Conservation (phyloP, 1,284 basidiomycete species). For the Ganoderma lingzhi region DNA sequence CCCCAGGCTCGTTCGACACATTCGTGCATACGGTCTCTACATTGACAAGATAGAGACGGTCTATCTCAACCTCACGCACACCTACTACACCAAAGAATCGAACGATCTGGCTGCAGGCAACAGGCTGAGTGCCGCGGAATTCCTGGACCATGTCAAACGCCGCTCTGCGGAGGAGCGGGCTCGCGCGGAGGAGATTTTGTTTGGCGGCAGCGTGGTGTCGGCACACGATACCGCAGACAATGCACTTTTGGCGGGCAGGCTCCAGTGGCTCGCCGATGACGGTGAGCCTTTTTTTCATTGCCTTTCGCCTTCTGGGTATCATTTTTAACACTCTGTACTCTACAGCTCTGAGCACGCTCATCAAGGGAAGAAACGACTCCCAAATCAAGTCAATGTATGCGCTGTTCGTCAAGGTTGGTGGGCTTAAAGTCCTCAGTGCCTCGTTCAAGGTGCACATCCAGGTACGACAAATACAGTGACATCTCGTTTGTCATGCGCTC, state of each 20-base stretch:
- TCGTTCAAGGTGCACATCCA: conserved; percentile 69
- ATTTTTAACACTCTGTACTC: neutral
- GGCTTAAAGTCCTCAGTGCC: conserved; percentile 61
- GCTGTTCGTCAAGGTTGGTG: conserved; percentile 69
- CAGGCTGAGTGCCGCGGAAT: conserved; percentile 57
- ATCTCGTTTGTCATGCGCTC: neutral
- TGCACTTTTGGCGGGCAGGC: conserved; percentile 57
- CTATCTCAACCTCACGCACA: conserved; percentile 56
- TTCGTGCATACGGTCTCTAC: conserved; percentile 65
- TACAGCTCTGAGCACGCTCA: conserved; percentile 65
- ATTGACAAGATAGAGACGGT: conserved; percentile 58
- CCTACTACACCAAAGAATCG: conserved; percentile 65
- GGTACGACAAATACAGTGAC: conserved; percentile 45
- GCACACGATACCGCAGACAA: conserved; percentile 61
- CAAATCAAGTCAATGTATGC: conserved; percentile 68
- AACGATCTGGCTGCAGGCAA: conserved; percentile 45
- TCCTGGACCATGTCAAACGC: conserved; percentile 58
- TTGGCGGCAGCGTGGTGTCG: conserved; percentile 55
- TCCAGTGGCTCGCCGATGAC: conserved; percentile 64
- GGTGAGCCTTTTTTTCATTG: conserved; percentile 50
- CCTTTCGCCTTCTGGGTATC: neutral
- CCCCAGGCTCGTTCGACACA: conserved; percentile 57
- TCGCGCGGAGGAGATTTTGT: conserved; percentile 60
- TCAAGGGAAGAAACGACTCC: conserved; percentile 58
- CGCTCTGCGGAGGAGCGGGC: conserved; percentile 64